Base-by-base conservation (phyloP, 2,329 filamentous ascomycete genomes). In the Aspergillus hortae region DNA sequence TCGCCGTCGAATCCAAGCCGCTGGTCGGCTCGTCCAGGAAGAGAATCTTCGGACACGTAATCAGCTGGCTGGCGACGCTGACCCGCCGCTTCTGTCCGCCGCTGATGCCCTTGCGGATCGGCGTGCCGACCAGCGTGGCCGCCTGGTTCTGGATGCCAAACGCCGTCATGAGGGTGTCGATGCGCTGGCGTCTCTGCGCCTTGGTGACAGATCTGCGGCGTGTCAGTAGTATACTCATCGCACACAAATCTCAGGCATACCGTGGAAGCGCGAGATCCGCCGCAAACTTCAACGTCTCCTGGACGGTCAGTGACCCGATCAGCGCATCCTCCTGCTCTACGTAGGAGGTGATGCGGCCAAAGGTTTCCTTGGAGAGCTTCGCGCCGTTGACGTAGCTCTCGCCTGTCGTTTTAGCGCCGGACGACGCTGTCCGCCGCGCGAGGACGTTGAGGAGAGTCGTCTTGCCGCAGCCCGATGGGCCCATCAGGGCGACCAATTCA, bases 311-410 rank as follows among this genome's bases (percentile, higher is more conserved):
- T 0, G 87, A 87, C 4, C 90, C 90, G 46, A 92, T 87, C 11
- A 95, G 77, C 1, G 89, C 86, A 74, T 95, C 90, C 58, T 95
- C 89, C 68, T 95, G 90, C 74, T 95, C 90, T 19, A 95, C 90
- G 64, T 91, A 95, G 44, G 84, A 84, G 49, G 82, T 87, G 46
- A 92, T 77, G 44, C 81, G 77, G 15, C 83, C 82, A 59, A 92
- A 87, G 0, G 75, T 74, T 6, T 75, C 67, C 6, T 76, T 70
- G 1, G 83, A 77, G 3, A 84, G 72, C 4, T 71, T 63, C 2
- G 64, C 67, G 27, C 87, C 87, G 67, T 94, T 91, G 58, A 89
- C 77, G 50, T 81, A 76, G 12, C 84, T 75, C 3, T 75, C 67
- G 14, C 82, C 81, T 27, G 78, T 67, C 6, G 81, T 76, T 5